Conservation (phyloP, 805 yeast species). For the Ogataea polymorpha region DNA sequence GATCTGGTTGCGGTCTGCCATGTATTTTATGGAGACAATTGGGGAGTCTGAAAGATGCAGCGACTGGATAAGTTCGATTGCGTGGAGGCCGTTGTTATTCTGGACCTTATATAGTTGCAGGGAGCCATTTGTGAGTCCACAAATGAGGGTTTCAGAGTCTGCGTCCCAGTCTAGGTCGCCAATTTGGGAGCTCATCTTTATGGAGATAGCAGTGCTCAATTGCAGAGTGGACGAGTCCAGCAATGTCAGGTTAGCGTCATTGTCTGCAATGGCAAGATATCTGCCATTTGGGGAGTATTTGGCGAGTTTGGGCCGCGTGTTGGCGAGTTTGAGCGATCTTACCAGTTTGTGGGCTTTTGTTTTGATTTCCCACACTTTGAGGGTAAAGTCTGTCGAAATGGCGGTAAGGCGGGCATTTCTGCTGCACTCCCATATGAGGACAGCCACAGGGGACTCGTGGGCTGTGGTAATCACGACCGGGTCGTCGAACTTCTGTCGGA, state of each 20-base stretch:
- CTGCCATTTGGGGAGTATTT: conserved; percentile 41
- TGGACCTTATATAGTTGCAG: conserved; percentile 28
- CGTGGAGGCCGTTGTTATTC: conserved; percentile 21
- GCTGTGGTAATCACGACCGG: conserved; percentile 37
- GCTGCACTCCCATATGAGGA: conserved; percentile 45
- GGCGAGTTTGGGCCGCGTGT: conserved; percentile 21
- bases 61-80: conserved; percentile 11
- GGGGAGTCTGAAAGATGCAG: conserved; percentile 33
- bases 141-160: conserved; percentile 23
- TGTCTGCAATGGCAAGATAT: conserved; percentile 37
- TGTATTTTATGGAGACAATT: conserved; percentile 36
- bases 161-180: conserved; percentile 41
- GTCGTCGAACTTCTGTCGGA: conserved; percentile 31
- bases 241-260: conserved; percentile 32
- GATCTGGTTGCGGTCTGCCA: conserved; percentile 39
- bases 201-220: conserved; percentile 27
- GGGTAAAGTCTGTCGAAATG: conserved; percentile 40
- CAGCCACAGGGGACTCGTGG: conserved; percentile 40
- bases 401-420: conserved; percentile 42
- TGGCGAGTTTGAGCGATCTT: conserved; percentile 7
- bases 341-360: conserved; percentile 29
- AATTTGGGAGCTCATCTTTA: conserved; percentile 26
- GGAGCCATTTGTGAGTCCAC: conserved; percentile 40
- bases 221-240: conserved; percentile 23
- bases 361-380: conserved; percentile 42